Evolutionary conservation across 2,329 filamentous ascomycete species (phyloP).

Genomic region (Xylariaceae sp.): DNA sequence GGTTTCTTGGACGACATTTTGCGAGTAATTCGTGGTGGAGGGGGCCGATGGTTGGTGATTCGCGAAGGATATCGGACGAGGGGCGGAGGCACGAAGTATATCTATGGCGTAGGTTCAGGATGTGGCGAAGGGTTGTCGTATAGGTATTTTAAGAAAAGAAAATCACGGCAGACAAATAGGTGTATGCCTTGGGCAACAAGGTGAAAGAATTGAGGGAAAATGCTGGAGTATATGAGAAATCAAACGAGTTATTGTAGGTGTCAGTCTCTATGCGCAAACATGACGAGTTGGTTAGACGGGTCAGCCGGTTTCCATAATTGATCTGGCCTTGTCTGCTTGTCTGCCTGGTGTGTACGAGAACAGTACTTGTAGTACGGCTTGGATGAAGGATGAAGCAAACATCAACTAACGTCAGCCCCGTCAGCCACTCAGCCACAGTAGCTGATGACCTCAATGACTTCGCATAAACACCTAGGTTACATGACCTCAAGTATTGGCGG

Average conservation of each 20-base stretch:
- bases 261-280: background rate
- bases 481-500: too few species aligned
- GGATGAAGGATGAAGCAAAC: background rate
- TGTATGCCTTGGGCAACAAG: background rate
- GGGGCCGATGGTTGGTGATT: background rate
- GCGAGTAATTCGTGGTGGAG: constrained; percentile 26
- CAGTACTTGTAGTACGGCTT: too few species aligned
- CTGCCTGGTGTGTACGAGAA: too few species aligned
- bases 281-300: background rate
- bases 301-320: background rate
- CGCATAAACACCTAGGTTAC: constrained; percentile 17
- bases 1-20: constrained; percentile 50
- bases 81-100: background rate
- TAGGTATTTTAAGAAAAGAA: background rate
- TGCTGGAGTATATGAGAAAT: background rate
- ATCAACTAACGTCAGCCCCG: background rate
- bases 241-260: background rate
- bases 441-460: constrained; percentile 17
- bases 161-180: background rate
- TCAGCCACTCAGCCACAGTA: background rate
- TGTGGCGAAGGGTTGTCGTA: background rate
- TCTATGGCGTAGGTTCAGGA: too few species aligned
- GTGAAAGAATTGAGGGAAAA: background rate
- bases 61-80: constrained; percentile 1
- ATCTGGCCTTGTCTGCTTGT: background rate